A percentile compares a stretch with the other conserved stretches of the same genome.
Conservation (phyloP, 345 rosid species). For the Gossypium bickii region DNA sequence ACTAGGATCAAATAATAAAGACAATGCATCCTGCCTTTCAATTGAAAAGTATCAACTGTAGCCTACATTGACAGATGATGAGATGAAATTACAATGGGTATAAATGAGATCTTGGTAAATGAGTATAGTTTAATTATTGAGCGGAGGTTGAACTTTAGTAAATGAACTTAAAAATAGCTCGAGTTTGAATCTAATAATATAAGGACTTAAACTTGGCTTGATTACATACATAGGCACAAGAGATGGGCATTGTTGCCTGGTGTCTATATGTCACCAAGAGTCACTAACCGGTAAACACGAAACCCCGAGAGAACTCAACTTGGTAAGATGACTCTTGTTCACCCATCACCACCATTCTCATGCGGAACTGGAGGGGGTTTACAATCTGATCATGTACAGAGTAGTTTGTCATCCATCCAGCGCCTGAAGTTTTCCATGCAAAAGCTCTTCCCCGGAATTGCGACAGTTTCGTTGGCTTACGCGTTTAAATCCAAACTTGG, state of each 20-base stretch:
- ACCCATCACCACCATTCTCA: constrained; percentile 34
- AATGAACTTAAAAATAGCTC: no score
- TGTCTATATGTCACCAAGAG: background rate
- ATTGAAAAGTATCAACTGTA: no score
- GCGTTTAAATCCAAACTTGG: constrained; percentile 73
- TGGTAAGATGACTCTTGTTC: background rate
- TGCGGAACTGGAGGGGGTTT: constrained; percentile 31
- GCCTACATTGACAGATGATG: no score
- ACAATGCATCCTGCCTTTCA: no score
- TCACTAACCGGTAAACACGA: background rate
- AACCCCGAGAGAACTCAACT: background rate
- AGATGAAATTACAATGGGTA: no score
- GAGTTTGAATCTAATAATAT: no score
- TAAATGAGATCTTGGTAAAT: no score
- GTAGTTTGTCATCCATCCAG: constrained; percentile 71
- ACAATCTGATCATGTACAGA: constrained; percentile 63
- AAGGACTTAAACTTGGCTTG: no score
- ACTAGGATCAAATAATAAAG: no score
- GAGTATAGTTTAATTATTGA: no score
- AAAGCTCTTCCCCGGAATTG: constrained; percentile 74
- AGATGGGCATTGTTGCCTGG: background rate
- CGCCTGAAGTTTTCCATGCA: constrained; percentile 66
- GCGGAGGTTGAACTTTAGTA: no score
- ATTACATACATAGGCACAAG: no score
- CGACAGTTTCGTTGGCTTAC: constrained; percentile 60